Evolutionary conservation across 192 early-diverging fungal genomes (phyloP).

Genomic region (Allomyces macrogynus): DNA sequence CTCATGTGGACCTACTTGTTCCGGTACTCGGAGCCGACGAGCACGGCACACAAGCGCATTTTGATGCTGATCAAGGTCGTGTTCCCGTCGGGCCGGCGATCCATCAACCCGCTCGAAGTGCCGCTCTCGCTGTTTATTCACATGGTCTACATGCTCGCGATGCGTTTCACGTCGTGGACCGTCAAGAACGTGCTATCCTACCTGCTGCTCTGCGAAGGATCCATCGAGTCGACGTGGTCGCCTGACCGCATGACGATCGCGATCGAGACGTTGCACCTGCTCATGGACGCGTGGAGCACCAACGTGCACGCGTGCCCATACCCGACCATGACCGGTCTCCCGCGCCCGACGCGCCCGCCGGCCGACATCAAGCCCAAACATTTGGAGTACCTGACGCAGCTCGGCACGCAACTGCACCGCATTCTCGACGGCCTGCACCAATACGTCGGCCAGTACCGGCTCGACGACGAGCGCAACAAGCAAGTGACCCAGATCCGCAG

Average conservation of each 20-base stretch:
- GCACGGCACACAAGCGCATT: slow-evolving; percentile 24
- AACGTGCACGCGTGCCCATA: slow-evolving; percentile 22
- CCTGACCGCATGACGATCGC: slow-evolving; percentile 59
- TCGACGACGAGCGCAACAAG: not conserved
- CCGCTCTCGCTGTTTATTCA: slow-evolving; percentile 47
- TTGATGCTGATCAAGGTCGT: slow-evolving; percentile 36
- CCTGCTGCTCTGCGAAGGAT: slow-evolving; percentile 40
- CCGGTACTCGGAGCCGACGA: slow-evolving; percentile 53
- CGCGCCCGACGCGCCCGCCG: slow-evolving; percentile 7
- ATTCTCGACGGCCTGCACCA: not conserved
- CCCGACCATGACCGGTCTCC: slow-evolving; percentile 17
- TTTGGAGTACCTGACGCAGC: not conserved
- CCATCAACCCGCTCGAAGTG: slow-evolving; percentile 39
- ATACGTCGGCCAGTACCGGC: not conserved
- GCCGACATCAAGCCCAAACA: not conserved
- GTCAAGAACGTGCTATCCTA: slow-evolving; percentile 42
- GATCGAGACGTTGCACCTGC: slow-evolving; percentile 44
- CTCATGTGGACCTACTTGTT: slow-evolving; percentile 89
- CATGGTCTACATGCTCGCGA: slow-evolving; percentile 45
- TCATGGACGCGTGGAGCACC: slow-evolving; percentile 49
- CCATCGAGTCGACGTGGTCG: slow-evolving; percentile 13
- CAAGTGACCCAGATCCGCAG: not conserved
- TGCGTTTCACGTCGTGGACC: slow-evolving; percentile 40
- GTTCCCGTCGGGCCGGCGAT: slow-evolving; percentile 36
- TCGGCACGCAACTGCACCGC: not conserved